A percentile compares a stretch with the other conserved stretches of the same genome.
Conservation (phyloP, 2,329 filamentous ascomycete species). For the Ploettnerulaceae sp. region DNA sequence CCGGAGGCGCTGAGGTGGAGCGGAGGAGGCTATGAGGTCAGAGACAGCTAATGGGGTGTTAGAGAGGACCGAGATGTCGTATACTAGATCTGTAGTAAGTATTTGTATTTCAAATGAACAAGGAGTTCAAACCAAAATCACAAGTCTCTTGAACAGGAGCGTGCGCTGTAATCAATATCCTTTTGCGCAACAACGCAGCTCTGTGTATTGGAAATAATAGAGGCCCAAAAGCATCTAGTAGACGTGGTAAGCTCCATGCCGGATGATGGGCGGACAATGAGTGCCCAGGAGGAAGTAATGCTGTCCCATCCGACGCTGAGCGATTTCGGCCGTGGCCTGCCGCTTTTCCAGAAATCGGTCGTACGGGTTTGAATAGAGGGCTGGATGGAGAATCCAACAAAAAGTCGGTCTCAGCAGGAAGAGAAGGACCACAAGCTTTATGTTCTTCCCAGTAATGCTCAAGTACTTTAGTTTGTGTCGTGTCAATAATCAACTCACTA, state of each 20-base stretch:
- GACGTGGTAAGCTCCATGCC: slow-evolving; percentile 71
- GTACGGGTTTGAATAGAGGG: slow-evolving; percentile 41
- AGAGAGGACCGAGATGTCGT: slow-evolving; percentile 87
- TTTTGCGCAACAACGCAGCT: slow-evolving; percentile 77
- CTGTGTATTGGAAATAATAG: slow-evolving; percentile 88
- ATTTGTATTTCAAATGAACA: background rate
- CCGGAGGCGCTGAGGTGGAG: slow-evolving; percentile 61
- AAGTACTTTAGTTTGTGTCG: slow-evolving; percentile 57
- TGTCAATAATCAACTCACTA: slow-evolving; percentile 60
- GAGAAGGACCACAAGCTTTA: slow-evolving; percentile 34
- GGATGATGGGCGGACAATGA: slow-evolving; percentile 75
- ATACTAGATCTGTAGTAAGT: slow-evolving; percentile 53
- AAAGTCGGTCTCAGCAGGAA: slow-evolving; percentile 26
- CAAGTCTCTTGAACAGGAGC: slow-evolving; percentile 81
- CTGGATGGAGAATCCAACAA: slow-evolving; percentile 36
- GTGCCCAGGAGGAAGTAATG: slow-evolving; percentile 55
- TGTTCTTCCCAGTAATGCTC: slow-evolving; percentile 77
- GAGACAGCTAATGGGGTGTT: slow-evolving; percentile 74
- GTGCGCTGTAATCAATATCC: slow-evolving; percentile 81
- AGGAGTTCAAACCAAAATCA: slow-evolving; percentile 67
- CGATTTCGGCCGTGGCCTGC: slow-evolving; percentile 50
- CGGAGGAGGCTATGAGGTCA: slow-evolving; percentile 60
- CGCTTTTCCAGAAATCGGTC: slow-evolving; percentile 29
- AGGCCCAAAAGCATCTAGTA: slow-evolving; percentile 82
- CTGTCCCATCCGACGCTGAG: slow-evolving; percentile 58